Evolutionary conservation across 2,329 filamentous ascomycete genomes (phyloP).

Genomic region (Talaromyces sp.): DNA sequence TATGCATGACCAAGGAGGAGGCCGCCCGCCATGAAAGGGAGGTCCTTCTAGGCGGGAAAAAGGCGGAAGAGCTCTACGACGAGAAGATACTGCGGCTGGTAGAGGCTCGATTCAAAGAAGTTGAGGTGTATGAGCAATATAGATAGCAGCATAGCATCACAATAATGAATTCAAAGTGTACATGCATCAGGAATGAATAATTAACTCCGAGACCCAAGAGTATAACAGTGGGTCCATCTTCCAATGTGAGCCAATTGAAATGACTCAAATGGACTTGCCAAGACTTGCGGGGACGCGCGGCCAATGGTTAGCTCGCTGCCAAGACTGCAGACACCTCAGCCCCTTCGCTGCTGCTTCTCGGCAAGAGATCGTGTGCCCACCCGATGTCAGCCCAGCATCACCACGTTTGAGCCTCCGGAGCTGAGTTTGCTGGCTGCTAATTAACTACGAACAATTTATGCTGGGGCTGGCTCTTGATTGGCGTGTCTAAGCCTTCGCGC

Average conservation of each 20-base stretch:
- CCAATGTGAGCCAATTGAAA: neutral
- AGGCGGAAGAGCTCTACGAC: constrained; percentile 68
- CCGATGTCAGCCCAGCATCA: neutral
- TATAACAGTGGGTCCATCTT: neutral
- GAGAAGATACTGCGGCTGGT: constrained; percentile 61
- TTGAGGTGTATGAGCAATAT: constrained; percentile 50
- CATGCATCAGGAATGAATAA: too few species aligned
- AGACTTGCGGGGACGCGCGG: neutral
- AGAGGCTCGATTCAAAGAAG: constrained; percentile 61
- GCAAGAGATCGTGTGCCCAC: neutral
- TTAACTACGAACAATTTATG: neutral
- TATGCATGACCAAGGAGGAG: constrained; percentile 92
- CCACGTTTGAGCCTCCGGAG: neutral
- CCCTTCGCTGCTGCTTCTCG: neutral
- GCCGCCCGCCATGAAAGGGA: constrained; percentile 72
- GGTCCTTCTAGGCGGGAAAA: constrained; percentile 64
- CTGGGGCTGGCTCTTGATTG: neutral
- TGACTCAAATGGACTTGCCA: neutral
- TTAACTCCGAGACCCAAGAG: too few species aligned
- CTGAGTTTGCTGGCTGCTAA: neutral
- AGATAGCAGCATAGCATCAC: constrained; percentile 23
- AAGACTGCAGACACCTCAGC: neutral
- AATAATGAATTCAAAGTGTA: too few species aligned
- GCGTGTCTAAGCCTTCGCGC: neutral
- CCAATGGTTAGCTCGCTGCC: neutral